phyloP scores from a whole-genome alignment of 2,329 filamentous ascomycete species.

The Rhinocladiella similis region DNA sequence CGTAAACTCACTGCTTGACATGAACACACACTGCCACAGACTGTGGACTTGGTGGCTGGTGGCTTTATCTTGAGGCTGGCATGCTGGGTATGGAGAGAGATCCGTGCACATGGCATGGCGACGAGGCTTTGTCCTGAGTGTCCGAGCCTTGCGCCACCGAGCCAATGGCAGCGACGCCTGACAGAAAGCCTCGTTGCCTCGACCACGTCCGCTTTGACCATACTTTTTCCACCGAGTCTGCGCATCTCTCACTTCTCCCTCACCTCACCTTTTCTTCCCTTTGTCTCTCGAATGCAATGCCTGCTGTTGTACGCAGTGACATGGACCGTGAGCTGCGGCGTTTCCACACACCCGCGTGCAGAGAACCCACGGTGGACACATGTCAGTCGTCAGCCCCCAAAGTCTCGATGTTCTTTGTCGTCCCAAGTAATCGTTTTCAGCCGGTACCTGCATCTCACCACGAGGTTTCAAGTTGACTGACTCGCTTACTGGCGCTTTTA shows the following conservation, averaged over 20 bases:
- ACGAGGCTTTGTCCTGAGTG: background rate
- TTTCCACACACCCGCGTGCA: no score
- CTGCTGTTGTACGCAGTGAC: background rate
- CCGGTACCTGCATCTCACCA: background rate
- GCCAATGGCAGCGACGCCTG: background rate
- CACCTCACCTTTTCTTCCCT: background rate
- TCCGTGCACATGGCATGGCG: background rate
- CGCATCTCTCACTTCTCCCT: background rate
- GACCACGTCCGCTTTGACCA: constrained; percentile 4
- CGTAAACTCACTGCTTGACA: no score
- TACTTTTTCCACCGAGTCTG: background rate
- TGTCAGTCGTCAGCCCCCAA: no score
- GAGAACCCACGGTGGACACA: no score
- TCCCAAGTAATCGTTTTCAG: background rate
- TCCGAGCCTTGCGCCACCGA: background rate
- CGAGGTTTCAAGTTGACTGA: background rate
- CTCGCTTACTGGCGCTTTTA: background rate
- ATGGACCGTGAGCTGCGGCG: no score
- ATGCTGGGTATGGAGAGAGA: no score
- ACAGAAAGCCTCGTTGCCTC: constrained; percentile 1
- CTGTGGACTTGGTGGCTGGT: no score
- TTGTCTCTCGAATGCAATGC: background rate
- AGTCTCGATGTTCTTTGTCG: no score
- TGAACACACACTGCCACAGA: no score
- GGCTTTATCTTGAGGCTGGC: no score